A percentile compares a stretch with the other conserved stretches of the same genome.
Evolutionary conservation across 2,329 filamentous ascomycete genomes (phyloP).

Genomic region (Colletotrichum sojae): DNA sequence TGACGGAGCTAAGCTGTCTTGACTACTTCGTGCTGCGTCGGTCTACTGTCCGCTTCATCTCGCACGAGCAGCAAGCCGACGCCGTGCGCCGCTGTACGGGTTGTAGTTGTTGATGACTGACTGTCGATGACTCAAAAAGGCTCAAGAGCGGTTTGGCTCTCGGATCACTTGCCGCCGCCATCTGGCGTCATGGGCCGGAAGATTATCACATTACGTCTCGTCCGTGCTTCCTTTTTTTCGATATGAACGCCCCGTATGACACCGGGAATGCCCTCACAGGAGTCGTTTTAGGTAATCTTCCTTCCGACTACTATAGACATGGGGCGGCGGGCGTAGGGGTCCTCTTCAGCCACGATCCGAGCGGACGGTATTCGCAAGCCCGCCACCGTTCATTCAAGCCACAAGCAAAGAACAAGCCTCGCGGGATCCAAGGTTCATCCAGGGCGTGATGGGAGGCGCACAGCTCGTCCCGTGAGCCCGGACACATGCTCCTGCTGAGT

Average conservation of each 20-base stretch:
- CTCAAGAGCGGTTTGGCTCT: slow-evolving; percentile 4
- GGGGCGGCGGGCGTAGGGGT: slow-evolving; percentile 30
- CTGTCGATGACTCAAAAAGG: too few relatives aligned
- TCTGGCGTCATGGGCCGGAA: slow-evolving; percentile 21
- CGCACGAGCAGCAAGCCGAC: slow-evolving; percentile 5
- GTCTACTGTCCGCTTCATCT: slow-evolving; percentile 13
- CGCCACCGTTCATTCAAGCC: slow-evolving; percentile 13
- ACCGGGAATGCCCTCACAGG: neutral
- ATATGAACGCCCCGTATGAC: neutral
- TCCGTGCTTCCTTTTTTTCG: slow-evolving; percentile 4
- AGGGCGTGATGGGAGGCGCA: neutral
- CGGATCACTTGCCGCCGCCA: slow-evolving; percentile 5
- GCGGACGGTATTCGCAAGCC: slow-evolving; percentile 21
- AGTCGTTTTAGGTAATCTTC: neutral
- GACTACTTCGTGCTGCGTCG: neutral
- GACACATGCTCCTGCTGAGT: slow-evolving; percentile 30
- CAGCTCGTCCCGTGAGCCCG: slow-evolving; percentile 20
- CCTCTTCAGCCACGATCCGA: slow-evolving; percentile 35
- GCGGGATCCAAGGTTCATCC: slow-evolving; percentile 7
- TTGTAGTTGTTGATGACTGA: too few relatives aligned
- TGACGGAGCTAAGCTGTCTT: slow-evolving; percentile 20
- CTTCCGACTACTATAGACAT: slow-evolving; percentile 19
- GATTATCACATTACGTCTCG: slow-evolving; percentile 6
- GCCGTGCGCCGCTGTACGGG: too few relatives aligned
- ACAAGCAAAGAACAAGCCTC: neutral